Base-by-base conservation (phyloP, 2,329 filamentous ascomycete species). In the Epichloe baconii region DNA sequence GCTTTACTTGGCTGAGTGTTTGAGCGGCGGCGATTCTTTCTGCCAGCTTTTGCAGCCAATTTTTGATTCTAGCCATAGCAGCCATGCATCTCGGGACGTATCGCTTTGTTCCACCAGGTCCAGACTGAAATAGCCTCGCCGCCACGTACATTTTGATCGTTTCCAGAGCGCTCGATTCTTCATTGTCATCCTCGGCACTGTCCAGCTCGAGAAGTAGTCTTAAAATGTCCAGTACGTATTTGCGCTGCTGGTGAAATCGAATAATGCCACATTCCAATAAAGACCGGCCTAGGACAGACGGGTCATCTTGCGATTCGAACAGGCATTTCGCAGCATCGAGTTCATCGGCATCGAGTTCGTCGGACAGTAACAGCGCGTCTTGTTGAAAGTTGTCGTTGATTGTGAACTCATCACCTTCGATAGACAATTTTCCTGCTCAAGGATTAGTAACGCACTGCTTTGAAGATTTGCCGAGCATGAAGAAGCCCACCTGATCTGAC, bases 341-440 rank as follows among this genome's bases (percentile, higher is more conserved):
- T 68, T 98, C 94, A 68, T 98, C 90, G 49, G 98, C 75, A 61
- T 95, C 83, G 55, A 96, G 75, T 58, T 88, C 87, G 66, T 97
- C 90, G 51, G 91, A 86, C 38, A 98, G 75, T 59, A 88, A 80
- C 35, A 95, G 74, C 23, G 83, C 80, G 58, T 85, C 82, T 66
- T 95, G 85, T 62, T 91, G 82, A 68, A 98, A 97, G 55, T 88
- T 83, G 51, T 86, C 78, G 68, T 95, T 96, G 70, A 98, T 74
- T 21, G 77, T 72, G 66, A 88, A 97, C 61, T 90, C 80, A 36
- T 80, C 77, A 55, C 82, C 84, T 58, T 79, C 78, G 53, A 95
- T 70, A 36, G 73, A 80, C 58, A 97, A 75, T 64, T 86, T 90
- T 52, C 87, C 89, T 93, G 58, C 50, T 5, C n/a, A 34, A 40